A percentile compares a stretch with the other conserved stretches of the same genome.
These are phyloP conservation scores for Candida smagusa DNA, from an alignment of 1,139 yeast species.

Conservation along the genomic window DNA sequence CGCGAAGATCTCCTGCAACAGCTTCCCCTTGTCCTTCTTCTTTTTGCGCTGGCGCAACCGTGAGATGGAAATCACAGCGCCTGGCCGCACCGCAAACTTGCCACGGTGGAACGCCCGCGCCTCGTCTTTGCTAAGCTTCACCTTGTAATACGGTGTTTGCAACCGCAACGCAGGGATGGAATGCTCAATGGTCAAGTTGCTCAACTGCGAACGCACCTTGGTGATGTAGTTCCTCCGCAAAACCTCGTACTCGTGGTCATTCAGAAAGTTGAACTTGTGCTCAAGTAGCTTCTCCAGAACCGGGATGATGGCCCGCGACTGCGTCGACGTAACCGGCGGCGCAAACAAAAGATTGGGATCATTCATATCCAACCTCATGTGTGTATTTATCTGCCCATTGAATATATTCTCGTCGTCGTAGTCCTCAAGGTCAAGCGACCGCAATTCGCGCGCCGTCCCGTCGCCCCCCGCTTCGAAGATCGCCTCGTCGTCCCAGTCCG, in stretches of 20 bases:
- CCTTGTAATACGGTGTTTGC: constrained; percentile 91
- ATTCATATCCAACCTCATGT: constrained; percentile 70
- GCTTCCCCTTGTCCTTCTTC: constrained; percentile 86
- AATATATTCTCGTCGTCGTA: constrained; percentile 81
- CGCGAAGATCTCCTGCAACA: constrained; percentile 68
- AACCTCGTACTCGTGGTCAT: constrained; percentile 81
- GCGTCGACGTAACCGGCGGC: constrained; percentile 31
- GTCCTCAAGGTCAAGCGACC: constrained; percentile 26
- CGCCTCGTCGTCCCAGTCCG: constrained; percentile 79
- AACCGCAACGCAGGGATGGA: constrained; percentile 82
- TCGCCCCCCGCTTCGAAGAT: constrained; percentile 49
- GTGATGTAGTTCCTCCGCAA: constrained; percentile 85
- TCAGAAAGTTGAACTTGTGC: constrained; percentile 73
- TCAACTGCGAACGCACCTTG: constrained; percentile 89
- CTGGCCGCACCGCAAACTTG: constrained; percentile 70
- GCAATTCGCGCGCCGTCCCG: constrained; percentile 5
- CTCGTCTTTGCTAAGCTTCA: constrained; percentile 64
- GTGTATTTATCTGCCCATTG: constrained; percentile 58
- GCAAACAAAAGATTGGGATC: constrained; percentile 77
- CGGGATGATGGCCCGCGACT: constrained; percentile 42
- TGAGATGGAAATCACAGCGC: constrained; percentile 71
- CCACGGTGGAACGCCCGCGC: constrained; percentile 82
- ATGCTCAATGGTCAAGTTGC: constrained; percentile 88
- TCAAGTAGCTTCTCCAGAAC: constrained; percentile 46
- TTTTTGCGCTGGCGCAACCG: constrained; percentile 78